Base-by-base conservation (phyloP, 306 rosid species). In the Castanopsis chinensis region DNA sequence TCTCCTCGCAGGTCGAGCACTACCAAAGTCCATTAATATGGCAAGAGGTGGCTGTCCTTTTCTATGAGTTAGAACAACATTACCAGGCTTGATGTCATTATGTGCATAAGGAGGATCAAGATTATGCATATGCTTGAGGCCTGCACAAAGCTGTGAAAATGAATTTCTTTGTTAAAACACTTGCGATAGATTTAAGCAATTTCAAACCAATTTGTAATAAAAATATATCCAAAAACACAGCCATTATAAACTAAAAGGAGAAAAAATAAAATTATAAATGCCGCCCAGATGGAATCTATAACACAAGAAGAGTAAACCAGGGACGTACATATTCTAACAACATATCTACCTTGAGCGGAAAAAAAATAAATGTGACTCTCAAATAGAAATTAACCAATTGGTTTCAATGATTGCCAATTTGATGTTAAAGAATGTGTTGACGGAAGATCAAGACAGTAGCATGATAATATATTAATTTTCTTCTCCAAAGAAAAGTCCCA, bases 1-100 rank as follows among this genome's bases (percentile, higher is more conserved):
- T 84, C 74, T 96, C 91, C 93, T 96, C 25, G 94, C 97, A 65
- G 97, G 96, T 43, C 96, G 84, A 83, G 99, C 88, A 85, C 99
- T 96, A 76, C 99, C 96, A 83, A 96, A 93, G 88, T 96, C 99
- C 99, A 96, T 96, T 83, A 96, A 88, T 80, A 93, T 96, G 83
- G 98, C 98, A 72, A 93, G 90, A 56, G 97, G 94, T 21, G 98
- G 79, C 72, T 88, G 87, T 71, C 92, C 98, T 83, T 89, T 96
- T 74, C 93, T 84, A 54, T 79, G 92, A 49, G 97, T 91, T 75
- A 96, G 71, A 82, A 96, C 91, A 85, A 93, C 89, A 75, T 96
- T 96, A n/a, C 98, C 99, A 37, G 99, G 97, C 84, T 96, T 96
- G 83, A 96, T 91, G 80, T 96, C 98, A 75, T 91, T 96, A 80